A percentile compares a stretch with the other conserved stretches of the same genome.
phyloP scores from a whole-genome alignment of 2,329 filamentous ascomycete species.

The Diaporthe vaccinii region DNA sequence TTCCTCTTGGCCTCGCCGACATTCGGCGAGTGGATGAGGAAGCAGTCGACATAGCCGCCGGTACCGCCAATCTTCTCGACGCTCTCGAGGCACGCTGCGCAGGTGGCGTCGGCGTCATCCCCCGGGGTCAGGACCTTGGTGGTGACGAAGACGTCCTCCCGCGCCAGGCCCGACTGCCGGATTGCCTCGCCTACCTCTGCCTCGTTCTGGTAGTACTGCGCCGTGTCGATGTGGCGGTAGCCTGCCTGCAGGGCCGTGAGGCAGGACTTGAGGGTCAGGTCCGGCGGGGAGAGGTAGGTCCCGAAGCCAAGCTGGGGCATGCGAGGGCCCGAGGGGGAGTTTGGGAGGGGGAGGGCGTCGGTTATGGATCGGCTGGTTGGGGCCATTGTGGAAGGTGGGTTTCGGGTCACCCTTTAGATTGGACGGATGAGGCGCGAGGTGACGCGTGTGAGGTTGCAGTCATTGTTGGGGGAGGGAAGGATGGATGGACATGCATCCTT shows the following conservation, averaged over 20 bases:
- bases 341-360: constrained; percentile 17
- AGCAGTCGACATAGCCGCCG: constrained; percentile 27
- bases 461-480: too few species aligned
- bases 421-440: background rate
- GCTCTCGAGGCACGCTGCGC: constrained; percentile 71
- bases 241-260: constrained; percentile 63
- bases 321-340: background rate
- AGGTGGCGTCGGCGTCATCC: constrained; percentile 57
- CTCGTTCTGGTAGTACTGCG: constrained; percentile 76
- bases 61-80: constrained; percentile 63
- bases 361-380: background rate
- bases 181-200: constrained; percentile 71
- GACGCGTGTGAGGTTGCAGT: background rate
- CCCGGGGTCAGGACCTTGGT: constrained; percentile 68
- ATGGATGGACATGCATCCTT: background rate
- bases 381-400: background rate
- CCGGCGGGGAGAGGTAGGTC: constrained; percentile 37
- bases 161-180: constrained; percentile 63
- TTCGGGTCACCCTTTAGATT: background rate
- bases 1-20: constrained; percentile 6
- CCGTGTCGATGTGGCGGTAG: constrained; percentile 71
- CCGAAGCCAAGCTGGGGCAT: constrained; percentile 42
- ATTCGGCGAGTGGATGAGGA: constrained; percentile 37
- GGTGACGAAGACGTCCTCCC: constrained; percentile 71
- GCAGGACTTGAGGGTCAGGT: constrained; percentile 36